Base-by-base conservation (phyloP, 2,329 filamentous ascomycete genomes). In the Fusarium bactridioides region DNA sequence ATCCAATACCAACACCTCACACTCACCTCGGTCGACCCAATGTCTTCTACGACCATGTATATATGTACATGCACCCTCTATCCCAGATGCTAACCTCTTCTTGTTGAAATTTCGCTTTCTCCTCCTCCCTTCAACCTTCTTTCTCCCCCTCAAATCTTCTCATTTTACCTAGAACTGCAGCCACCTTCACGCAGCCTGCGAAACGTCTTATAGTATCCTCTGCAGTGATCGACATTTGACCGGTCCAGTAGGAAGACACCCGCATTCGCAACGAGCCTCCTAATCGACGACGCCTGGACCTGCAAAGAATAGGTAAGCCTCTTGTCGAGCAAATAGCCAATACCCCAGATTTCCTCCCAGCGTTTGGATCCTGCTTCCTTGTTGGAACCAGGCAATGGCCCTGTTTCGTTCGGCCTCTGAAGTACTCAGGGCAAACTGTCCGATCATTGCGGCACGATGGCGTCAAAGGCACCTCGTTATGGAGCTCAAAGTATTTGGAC, bases 221-320 rank as follows among this genome's bases (percentile, higher is more conserved):
- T 67, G 43, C 31, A 47, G 43, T 56, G 69, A 72, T 72, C 60
- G 69, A 72, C 64, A 66, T 43, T 72, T 66, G 69, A 50, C 69
- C 59, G 47, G 55, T 55, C 59, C 40, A 61, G 43, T 38, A 69
- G 44, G 48, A 55, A 55, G 51, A 13, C 41, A 59, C 38, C 48
- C 45, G 62, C 40, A 58, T 44, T 68, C 67, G 58, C 71, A 70
- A 66, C 65, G 43, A 60, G 62, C 65, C 45, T 67, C 35, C 40
- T 47, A 53, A 59, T 56, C 51, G 55, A 55, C 58, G 33, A 27
- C 43, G 40, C 53, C 56, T 58, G 63, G 40, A 54, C 44, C 45
- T 48, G 45, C 31, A 71, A 63, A 47, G 25, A 38, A 67, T 45
- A 72, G 69, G 69, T 72, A 72, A 72, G 69, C 45, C 23, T 33